Percentiles rank a stretch among this genome's conserved stretches.
phyloP scores from a whole-genome alignment of 306 rosid species.

The Acacia melanoxylon region DNA sequence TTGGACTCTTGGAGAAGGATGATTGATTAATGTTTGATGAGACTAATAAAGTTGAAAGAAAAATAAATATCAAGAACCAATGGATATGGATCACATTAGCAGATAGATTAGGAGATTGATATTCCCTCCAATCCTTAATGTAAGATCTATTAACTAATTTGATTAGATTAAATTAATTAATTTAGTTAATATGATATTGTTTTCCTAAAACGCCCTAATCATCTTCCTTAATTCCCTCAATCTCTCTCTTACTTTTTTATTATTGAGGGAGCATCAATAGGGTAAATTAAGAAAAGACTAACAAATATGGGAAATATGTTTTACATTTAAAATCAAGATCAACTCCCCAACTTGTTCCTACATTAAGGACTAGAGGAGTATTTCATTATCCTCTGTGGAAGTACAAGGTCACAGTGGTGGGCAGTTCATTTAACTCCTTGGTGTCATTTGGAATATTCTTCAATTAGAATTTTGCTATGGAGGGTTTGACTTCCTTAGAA shows the following conservation, averaged over 20 bases:
- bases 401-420: not conserved
- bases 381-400: not conserved
- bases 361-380: too few species aligned
- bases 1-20: not conserved
- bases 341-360: too few species aligned
- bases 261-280: fast-evolving
- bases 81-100: not conserved
- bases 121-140: too few species aligned
- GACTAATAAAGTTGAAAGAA: constrained; percentile 13
- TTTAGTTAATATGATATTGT: too few species aligned
- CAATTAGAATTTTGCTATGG: not conserved
- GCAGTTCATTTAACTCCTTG: not conserved
- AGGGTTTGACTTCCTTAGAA: not conserved
- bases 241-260: too few species aligned
- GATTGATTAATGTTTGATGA: constrained; percentile 16
- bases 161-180: too few species aligned
- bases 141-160: too few species aligned
- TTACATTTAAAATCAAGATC: too few species aligned
- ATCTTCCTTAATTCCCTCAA: too few species aligned
- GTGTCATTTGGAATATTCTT: not conserved
- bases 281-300: too few species aligned
- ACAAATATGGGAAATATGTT: too few species aligned
- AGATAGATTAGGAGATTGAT: not conserved
- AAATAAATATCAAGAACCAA: not conserved
- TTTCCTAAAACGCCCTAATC: too few species aligned